Evolutionary conservation across 768 basidiomycete genomes (phyloP).

Genomic region (Leucocoprinus leucothites): DNA sequence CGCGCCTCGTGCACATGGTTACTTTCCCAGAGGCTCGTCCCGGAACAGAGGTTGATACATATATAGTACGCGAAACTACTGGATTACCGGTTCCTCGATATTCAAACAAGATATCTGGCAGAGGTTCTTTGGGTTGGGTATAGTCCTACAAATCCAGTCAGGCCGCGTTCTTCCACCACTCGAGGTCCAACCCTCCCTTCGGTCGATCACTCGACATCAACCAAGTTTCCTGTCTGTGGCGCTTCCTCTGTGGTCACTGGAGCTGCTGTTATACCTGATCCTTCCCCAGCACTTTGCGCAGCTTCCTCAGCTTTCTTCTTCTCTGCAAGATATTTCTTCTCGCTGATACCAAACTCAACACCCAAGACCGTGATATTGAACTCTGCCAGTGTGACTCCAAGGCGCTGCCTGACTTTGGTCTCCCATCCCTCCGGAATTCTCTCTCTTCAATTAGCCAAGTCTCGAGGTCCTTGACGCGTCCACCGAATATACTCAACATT

Average conservation of each 20-base stretch:
- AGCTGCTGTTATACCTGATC: background rate
- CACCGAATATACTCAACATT: conserved; percentile 54
- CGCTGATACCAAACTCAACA: conserved; percentile 37
- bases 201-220: background rate
- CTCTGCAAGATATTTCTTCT: conserved; percentile 26
- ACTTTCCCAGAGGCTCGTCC: no score
- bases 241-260: background rate
- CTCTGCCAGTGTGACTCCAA: conserved; percentile 55
- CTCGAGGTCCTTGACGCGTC: conserved; percentile 51
- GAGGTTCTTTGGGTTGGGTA: no score
- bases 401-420: conserved; percentile 46
- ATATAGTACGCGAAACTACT: no score
- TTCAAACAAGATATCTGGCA: no score
- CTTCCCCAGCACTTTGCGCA: background rate
- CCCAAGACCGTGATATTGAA: conserved; percentile 50
- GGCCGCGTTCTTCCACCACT: no score
- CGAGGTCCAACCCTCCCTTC: no score
- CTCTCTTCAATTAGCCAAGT: conserved; percentile 61
- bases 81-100: no score
- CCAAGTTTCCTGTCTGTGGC: background rate
- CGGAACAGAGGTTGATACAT: no score
- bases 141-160: no score
- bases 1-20: no score
- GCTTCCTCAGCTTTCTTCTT: conserved; percentile 1
- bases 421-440: conserved; percentile 73